phyloP scores from a whole-genome alignment of 371 early-diverging fungal genomes.

The Apophysomyces sp. region DNA sequence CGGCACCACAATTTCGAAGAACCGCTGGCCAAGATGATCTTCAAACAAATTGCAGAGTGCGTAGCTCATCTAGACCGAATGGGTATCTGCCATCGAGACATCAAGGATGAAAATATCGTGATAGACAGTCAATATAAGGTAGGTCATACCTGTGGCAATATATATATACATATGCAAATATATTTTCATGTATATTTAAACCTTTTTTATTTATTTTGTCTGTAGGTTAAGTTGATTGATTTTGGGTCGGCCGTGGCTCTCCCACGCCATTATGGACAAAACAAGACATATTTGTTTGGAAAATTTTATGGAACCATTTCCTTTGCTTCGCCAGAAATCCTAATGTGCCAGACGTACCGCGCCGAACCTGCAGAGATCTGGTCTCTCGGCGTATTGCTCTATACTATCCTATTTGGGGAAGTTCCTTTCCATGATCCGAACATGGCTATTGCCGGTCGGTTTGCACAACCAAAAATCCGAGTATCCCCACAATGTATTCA shows the following conservation, averaged over 20 bases:
- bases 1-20: constrained; percentile 66
- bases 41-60: constrained; percentile 71
- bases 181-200: background rate
- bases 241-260: constrained; percentile 65
- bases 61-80: constrained; percentile 60
- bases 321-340: constrained; percentile 82
- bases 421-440: constrained; percentile 66
- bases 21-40: constrained; percentile 54
- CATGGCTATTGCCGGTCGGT: constrained; percentile 52
- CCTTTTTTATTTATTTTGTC: constrained; percentile 17
- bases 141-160: constrained; percentile 9
- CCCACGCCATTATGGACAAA: constrained; percentile 26
- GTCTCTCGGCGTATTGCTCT: constrained; percentile 77
- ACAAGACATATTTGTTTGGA: constrained; percentile 24
- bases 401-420: constrained; percentile 74
- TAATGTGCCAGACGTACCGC: constrained; percentile 65
- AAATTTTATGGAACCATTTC: constrained; percentile 48
- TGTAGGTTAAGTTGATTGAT: constrained; percentile 77
- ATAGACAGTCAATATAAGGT: constrained; percentile 62
- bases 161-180: background rate
- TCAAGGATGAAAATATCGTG: constrained; percentile 80
- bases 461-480: constrained; percentile 37
- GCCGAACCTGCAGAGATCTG: constrained; percentile 85
- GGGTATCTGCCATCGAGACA: constrained; percentile 65
- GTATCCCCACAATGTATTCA: constrained; percentile 59